Evolutionary conservation across 306 rosid genomes (phyloP), one percentile per base, ranked within the genome.

Genomic region (apple (Malus domestica)): DNA sequence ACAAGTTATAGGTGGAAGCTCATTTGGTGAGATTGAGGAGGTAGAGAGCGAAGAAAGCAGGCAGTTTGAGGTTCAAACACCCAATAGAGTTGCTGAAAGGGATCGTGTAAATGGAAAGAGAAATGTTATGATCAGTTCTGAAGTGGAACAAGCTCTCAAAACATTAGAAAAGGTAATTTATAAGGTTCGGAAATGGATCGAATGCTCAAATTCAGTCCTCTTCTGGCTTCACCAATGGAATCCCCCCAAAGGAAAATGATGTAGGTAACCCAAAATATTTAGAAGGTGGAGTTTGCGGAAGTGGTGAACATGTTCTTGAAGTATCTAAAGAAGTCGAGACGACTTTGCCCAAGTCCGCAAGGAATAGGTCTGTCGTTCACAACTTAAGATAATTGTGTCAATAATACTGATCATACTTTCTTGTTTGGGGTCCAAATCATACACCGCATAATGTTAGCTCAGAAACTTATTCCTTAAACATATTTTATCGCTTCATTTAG

Each of bases 81-180:
- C 63, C n/a, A 70, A 77, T 73, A 76, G 81, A 67, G 73, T 67
- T 27, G 63, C 44, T 27, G 76, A 81, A 79, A 80, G 64, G 62
- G 59, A 46, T 81, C 59, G 59, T 27, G 25, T 38, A 13, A 81
- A 81, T 59, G 83, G 69, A 38, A 85, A 70, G 62, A 87, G 74
- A 75, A 83, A 85, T 75, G 59, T 76, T 57, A 3, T 59, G 22
- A 71, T 92, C 33, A 88, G 96, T 46, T 75, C 91, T 42, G 90
- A 89, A 73, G 98, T 96, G 78, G 87, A 84, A 80, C 79, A 79
- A 71, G 98, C 98, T 85, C 72, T 92, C 62, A 88, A 81, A 82
- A 96, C 98, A 52, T 70, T 96, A 73, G 98, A 96, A 62, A 86
- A 83, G 81, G 91, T 85, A 55, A 90, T 96, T 70, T 78, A 86